These are phyloP conservation scores for Xerocomus cyaneibrunnescens DNA, from an alignment of 1,284 basidiomycete genomes.

Conservation along the genomic window DNA sequence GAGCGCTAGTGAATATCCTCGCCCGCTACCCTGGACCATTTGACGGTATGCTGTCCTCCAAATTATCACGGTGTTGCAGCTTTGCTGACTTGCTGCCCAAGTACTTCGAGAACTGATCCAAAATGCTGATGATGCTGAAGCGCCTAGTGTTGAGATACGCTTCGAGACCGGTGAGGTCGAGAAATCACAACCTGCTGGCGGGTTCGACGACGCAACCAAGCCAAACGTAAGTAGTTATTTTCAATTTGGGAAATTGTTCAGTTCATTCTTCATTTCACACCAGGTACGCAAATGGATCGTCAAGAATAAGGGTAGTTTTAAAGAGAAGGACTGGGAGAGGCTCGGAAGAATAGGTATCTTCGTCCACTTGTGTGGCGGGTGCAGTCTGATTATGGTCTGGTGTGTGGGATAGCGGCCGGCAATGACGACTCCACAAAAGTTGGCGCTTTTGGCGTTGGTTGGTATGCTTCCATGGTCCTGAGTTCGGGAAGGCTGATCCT, in stretches of 20 bases:
- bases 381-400: slow-evolving; percentile 1
- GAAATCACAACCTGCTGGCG: slow-evolving; percentile 14
- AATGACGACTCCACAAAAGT: slow-evolving; percentile 84
- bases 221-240: background rate
- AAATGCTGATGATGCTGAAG: slow-evolving; percentile 94
- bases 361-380: background rate
- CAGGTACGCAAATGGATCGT: slow-evolving; percentile 66
- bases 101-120: slow-evolving; percentile 90
- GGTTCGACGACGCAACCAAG: background rate
- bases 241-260: background rate
- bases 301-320: slow-evolving; percentile 84
- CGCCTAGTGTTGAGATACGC: slow-evolving; percentile 73
- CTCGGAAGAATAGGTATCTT: slow-evolving; percentile 79
- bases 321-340: slow-evolving; percentile 81
- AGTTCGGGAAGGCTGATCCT: background rate
- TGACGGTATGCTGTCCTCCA: slow-evolving; percentile 9
- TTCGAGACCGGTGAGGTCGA: slow-evolving; percentile 65
- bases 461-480: slow-evolving; percentile 24
- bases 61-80: background rate
- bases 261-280: background rate
- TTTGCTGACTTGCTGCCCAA: slow-evolving; percentile 16
- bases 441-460: slow-evolving; percentile 82
- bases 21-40: slow-evolving; percentile 24
- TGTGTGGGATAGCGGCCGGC: slow-evolving; percentile 60
- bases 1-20: slow-evolving; percentile 22